Evolutionary conservation across 495 filamentous ascomycete genomes (phyloP).

Genomic region (Neurospora sp.): DNA sequence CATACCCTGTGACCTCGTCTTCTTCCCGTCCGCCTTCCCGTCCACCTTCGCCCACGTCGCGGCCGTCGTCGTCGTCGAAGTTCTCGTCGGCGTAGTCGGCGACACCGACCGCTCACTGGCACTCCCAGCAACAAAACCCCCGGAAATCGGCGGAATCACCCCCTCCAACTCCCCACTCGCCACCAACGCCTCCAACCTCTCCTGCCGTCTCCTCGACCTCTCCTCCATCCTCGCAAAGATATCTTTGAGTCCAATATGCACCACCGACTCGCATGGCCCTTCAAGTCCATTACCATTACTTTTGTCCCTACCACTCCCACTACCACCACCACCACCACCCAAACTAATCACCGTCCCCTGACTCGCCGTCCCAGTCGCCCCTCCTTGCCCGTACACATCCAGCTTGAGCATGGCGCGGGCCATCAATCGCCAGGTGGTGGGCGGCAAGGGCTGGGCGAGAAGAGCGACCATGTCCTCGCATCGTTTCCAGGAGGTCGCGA

Average conservation of each 20-base stretch:
- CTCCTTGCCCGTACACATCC: slow-evolving; percentile 42
- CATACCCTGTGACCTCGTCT: slow-evolving; percentile 28
- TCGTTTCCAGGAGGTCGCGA: not conserved
- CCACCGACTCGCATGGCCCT: not conserved
- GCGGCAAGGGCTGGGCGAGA: slow-evolving; percentile 28
- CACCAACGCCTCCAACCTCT: slow-evolving; percentile 26
- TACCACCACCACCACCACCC: not conserved
- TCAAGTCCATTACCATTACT: not conserved
- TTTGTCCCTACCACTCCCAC: not conserved
- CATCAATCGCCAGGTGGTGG: slow-evolving; percentile 37
- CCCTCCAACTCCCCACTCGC: slow-evolving; percentile 10
- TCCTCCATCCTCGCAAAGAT: slow-evolving; percentile 41
- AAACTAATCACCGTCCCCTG: not conserved
- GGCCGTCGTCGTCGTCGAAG: not conserved
- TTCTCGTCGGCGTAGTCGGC: not conserved
- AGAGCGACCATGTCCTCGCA: slow-evolving; percentile 8
- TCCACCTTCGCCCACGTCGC: not conserved
- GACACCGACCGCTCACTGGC: not conserved
- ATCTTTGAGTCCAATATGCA: slow-evolving; percentile 35
- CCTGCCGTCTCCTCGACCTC: slow-evolving; percentile 29
- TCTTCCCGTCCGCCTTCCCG: not conserved
- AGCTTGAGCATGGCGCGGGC: slow-evolving; percentile 40
- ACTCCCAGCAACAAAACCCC: not conserved
- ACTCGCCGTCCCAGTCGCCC: not conserved
- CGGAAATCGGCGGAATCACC: not conserved